Evolutionary conservation across 1,284 basidiomycete genomes (phyloP), one percentile per base, ranked within the genome.

Genomic region (Stygiomarasmius scandens): DNA sequence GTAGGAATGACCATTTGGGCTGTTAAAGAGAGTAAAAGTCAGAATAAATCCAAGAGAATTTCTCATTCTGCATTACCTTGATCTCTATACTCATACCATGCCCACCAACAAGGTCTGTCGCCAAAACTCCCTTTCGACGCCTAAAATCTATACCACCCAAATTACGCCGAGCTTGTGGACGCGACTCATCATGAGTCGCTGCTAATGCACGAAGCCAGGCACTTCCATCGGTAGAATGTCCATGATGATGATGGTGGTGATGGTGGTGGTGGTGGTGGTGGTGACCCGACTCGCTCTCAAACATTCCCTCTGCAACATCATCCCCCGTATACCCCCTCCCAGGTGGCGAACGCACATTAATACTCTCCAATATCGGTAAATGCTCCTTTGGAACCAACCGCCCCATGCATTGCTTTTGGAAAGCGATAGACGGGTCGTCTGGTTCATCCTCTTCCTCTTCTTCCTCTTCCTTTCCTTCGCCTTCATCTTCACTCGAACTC

Each of bases 1-100:
- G 93, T 27, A 96, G 72, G 72, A 97, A 96, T 2, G 87, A 93
- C 94, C 95, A 97, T 77, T 97, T 97, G 46, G 95, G 95, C 95
- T 96, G 64, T 11, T n/a, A n/a, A n/a, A 38, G 49, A 24, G 22
- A 47, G 51, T 12, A 53, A 14, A 49, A 36, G 51, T 43, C 53
- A 56, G 52, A 48, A 52, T 27, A 32, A 16, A 24, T 44, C 11
- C 57, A 34, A 47, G 22, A 25, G 45, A 48, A 32, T 51, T n/a
- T n/a, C n/a, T n/a, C n/a, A n/a, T n/a, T n/a, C n/a, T n/a, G n/a
- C n/a, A n/a, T n/a, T 60, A 92, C 94, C 84, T 97, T 96, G 73
- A 96, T 93, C 74, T 96, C 95, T 10, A 95, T 80, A 4, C 89
- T 84, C 50, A 92, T 73, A 32, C 81, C 78, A 49, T 79, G 67